Conservation (phyloP, 306 rosid genomes). For the Sesbania bispinosa region DNA sequence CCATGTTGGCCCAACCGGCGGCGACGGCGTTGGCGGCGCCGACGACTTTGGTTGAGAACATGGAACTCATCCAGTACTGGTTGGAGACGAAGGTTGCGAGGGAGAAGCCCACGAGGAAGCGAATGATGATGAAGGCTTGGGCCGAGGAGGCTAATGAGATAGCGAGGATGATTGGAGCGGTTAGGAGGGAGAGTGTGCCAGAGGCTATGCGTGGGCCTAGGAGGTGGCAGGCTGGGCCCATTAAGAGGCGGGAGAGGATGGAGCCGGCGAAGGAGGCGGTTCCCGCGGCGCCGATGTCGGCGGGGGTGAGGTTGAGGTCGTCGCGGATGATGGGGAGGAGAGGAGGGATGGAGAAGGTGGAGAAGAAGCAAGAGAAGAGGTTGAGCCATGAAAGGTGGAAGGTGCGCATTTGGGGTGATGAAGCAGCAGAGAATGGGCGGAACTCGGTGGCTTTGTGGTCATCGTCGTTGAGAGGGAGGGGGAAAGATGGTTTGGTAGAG, state of each 20-base stretch:
- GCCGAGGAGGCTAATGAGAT: constrained; percentile 39
- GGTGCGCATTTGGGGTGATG: constrained; percentile 56
- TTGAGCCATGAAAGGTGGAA: constrained; percentile 69
- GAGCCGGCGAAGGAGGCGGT: constrained; percentile 53
- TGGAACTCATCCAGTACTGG: constrained; percentile 70
- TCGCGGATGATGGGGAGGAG: constrained; percentile 48
- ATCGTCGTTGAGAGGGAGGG: constrained; percentile 32
- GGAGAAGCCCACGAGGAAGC: constrained; percentile 53
- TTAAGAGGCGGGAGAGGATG: constrained; percentile 58
- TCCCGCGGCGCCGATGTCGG: constrained; percentile 41
- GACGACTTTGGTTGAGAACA: constrained; percentile 47
- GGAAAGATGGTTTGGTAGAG: not conserved
- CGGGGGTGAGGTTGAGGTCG: constrained; percentile 49
- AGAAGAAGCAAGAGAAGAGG: constrained; percentile 61
- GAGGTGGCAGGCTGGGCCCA: constrained; percentile 59
- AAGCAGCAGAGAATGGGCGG: constrained; percentile 29
- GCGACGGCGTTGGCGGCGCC: constrained; percentile 60
- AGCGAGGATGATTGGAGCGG: constrained; percentile 49
- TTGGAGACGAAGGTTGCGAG: constrained; percentile 57
- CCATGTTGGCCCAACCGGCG: constrained; percentile 64
- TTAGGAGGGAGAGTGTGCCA: constrained; percentile 53
- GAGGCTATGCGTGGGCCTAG: constrained; percentile 54
- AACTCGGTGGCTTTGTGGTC: constrained; percentile 48
- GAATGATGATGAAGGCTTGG: constrained; percentile 34
- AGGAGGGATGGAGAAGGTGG: constrained; percentile 68